A percentile compares a stretch with the other conserved stretches of the same genome.
phyloP scores from a whole-genome alignment of 352 stramenopile species.

The Globisporangium camurandrum region DNA sequence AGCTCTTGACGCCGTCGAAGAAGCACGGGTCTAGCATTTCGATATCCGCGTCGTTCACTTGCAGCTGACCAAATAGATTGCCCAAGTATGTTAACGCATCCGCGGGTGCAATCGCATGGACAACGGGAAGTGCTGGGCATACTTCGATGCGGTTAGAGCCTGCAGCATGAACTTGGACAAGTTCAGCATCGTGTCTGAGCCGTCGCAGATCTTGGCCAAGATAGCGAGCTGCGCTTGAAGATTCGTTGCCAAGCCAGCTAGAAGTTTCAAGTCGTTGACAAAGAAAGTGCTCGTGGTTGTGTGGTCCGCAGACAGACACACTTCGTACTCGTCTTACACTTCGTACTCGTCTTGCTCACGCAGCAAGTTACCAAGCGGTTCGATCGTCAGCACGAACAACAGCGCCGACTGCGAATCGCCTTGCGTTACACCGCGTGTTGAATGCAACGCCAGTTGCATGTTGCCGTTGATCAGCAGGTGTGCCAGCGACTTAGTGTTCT shows the following conservation, averaged over 20 bases:
- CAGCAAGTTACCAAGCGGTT: too few species aligned
- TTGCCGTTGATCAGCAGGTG: too few species aligned
- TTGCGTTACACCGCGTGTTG: slow-evolving; percentile 11
- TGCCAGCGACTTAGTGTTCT: slow-evolving; percentile 5
- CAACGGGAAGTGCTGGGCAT: slow-evolving; percentile 1
- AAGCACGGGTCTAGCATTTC: slow-evolving; percentile 11
- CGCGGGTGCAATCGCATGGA: slow-evolving; percentile 4
- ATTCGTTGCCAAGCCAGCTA: slow-evolving; percentile 1
- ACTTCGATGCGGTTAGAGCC: slow-evolving; percentile 8
- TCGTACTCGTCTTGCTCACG: too few species aligned
- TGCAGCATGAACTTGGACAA: slow-evolving; percentile 10
- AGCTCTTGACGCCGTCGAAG: slow-evolving; percentile 12
- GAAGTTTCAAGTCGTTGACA: slow-evolving; percentile 12
- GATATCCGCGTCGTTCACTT: slow-evolving; percentile 9
- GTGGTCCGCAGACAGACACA: too few species aligned
- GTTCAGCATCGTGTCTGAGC: slow-evolving; percentile 10
- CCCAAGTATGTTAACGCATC: slow-evolving; percentile 11
- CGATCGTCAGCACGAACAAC: slow-evolving; percentile 8
- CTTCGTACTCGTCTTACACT: too few species aligned
- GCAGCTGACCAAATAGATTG: slow-evolving; percentile 8
- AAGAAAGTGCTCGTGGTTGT: too few species aligned
- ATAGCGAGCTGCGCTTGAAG: slow-evolving; percentile 10
- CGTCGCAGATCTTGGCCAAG: slow-evolving; percentile 6
- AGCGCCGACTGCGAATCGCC: slow-evolving; percentile 12
- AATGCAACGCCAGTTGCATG: slow-evolving; percentile 7